A percentile compares a stretch with the other conserved stretches of the same genome.
These are phyloP conservation scores for Ogataea minuta DNA, from an alignment of 805 yeast species.

Conservation along the genomic window DNA sequence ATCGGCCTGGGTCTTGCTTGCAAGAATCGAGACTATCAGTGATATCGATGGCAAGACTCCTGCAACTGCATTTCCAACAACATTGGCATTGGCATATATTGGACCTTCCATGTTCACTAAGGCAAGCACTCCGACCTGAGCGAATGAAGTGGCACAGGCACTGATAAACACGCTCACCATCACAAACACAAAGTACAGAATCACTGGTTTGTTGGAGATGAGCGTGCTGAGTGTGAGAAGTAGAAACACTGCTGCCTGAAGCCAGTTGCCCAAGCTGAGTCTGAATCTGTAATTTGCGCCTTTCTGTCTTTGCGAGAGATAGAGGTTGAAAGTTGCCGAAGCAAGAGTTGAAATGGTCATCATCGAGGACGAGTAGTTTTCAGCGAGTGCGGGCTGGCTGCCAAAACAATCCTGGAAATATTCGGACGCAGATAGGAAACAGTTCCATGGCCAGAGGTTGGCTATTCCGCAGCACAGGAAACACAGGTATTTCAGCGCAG, in stretches of 20 bases:
- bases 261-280: conserved; percentile 55
- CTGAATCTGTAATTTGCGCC: conserved; percentile 57
- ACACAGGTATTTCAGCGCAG: conserved; percentile 47
- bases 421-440: conserved; percentile 80
- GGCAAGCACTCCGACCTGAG: conserved; percentile 91
- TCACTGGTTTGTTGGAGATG: conserved; percentile 31
- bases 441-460: conserved; percentile 95
- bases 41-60: conserved; percentile 88
- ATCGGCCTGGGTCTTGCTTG: conserved; percentile 18
- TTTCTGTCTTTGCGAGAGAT: conserved; percentile 63
- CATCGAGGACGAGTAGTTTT: conserved; percentile 74
- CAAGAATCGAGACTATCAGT: conserved; percentile 50
- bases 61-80: conserved; percentile 94
- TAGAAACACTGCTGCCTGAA: conserved; percentile 58
- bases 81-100: conserved; percentile 79
- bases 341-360: conserved; percentile 81
- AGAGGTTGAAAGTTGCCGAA: conserved; percentile 56
- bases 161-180: conserved; percentile 64
- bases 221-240: conserved; percentile 54
- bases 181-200: conserved; percentile 47
- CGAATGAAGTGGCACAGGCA: conserved; percentile 72
- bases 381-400: conserved; percentile 47
- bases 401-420: conserved; percentile 67
- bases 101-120: conserved; percentile 75
- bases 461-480: conserved; percentile 74